These are phyloP conservation scores for Circinella minor DNA, from an alignment of 371 early-diverging fungal genomes.

Conservation along the genomic window DNA sequence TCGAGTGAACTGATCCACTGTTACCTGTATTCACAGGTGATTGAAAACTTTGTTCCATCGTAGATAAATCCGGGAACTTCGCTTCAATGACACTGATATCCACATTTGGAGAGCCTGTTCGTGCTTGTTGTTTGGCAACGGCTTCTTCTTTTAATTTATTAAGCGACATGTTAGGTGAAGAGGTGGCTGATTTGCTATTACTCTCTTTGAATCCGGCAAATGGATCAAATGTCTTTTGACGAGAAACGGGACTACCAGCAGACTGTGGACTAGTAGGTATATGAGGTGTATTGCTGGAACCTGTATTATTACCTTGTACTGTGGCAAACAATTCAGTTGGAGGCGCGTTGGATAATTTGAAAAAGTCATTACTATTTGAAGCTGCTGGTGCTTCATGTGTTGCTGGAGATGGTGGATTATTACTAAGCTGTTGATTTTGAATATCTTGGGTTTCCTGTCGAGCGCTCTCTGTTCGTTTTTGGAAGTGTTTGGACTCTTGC, in stretches of 20 bases:
- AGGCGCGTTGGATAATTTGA: constrained; percentile 27
- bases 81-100: constrained; percentile 53
- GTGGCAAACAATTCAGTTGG: constrained; percentile 28
- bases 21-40: constrained; percentile 19
- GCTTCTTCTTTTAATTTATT: constrained; percentile 37
- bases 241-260: not conserved
- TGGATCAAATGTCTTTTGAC: constrained; percentile 35
- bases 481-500: constrained; percentile 40
- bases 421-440: constrained; percentile 9
- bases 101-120: constrained; percentile 25
- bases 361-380: constrained; percentile 20
- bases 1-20: constrained; percentile 4
- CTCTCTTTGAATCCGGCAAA: constrained; percentile 41
- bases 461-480: constrained; percentile 36
- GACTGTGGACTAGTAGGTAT: not conserved
- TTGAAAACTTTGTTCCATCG: constrained; percentile 47
- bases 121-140: constrained; percentile 18
- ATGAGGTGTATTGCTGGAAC: not conserved
- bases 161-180: constrained; percentile 30
- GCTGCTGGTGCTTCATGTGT: not conserved
- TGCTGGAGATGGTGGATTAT: not conserved
- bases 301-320: not conserved
- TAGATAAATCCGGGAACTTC: constrained; percentile 52
- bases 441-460: constrained; percentile 31
- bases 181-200: constrained; percentile 14